Conservation (phyloP, 2,329 filamentous ascomycete species). For the Colletotrichum shisoi region DNA sequence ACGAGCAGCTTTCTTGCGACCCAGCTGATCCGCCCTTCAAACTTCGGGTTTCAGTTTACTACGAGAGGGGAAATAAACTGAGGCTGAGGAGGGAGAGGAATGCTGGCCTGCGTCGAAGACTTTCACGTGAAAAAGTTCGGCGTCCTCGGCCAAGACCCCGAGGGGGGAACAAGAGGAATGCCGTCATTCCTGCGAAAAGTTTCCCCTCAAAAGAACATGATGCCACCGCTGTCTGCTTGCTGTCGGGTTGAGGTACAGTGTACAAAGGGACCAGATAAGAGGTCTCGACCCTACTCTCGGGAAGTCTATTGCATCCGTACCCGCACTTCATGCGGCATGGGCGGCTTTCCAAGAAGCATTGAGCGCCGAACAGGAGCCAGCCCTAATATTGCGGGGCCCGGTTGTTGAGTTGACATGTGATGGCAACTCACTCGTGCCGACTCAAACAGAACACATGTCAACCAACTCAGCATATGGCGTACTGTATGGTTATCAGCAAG, state of each 20-base stretch:
- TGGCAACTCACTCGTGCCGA: background rate
- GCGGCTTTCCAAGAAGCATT: slow-evolving; percentile 2
- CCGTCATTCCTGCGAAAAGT: slow-evolving; percentile 6
- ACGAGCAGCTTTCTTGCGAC: background rate
- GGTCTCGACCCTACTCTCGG: background rate
- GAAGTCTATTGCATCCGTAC: slow-evolving; percentile 8
- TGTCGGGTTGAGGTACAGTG: background rate
- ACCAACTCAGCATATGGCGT: no score
- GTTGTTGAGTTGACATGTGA: slow-evolving; percentile 29
- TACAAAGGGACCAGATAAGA: background rate
- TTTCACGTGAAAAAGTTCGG: slow-evolving; percentile 10
- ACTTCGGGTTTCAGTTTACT: background rate
- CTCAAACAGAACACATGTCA: no score
- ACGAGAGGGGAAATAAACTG: background rate
- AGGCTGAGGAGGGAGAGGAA: background rate
- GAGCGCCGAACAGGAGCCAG: slow-evolving; percentile 11
- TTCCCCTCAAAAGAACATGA: background rate
- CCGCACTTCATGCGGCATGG: slow-evolving; percentile 19
- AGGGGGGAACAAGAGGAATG: background rate
- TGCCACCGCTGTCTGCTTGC: background rate
- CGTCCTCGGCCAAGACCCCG: background rate
- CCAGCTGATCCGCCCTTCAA: background rate
- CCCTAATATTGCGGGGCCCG: slow-evolving; percentile 15
- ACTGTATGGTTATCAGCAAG: background rate
- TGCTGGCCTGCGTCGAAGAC: background rate